phyloP scores from a whole-genome alignment of 805 yeast genomes.

The Kluyveromyces aestuarii region DNA sequence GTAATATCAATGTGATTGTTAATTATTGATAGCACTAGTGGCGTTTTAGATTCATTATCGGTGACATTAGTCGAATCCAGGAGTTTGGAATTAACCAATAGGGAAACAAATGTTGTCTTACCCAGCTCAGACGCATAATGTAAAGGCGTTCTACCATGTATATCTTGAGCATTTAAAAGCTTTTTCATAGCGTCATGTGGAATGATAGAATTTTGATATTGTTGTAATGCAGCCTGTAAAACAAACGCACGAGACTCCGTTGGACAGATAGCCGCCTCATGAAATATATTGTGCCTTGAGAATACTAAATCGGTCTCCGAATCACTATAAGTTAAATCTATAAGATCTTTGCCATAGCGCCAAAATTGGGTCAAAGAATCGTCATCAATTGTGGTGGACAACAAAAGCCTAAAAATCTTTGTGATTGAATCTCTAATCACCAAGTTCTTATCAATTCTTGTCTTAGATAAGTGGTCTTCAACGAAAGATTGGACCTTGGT shows the following conservation, averaged over 20 bases:
- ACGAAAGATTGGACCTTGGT: conserved; percentile 18
- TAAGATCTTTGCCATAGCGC: conserved; percentile 26
- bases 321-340: conserved; percentile 57
- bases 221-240: conserved; percentile 16
- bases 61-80: conserved; percentile 31
- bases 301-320: conserved; percentile 38
- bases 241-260: conserved; percentile 22
- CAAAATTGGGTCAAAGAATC: conserved; percentile 40
- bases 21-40: conserved; percentile 70
- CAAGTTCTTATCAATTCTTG: conserved; percentile 13
- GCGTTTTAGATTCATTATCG: conserved; percentile 74
- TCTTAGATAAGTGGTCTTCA: conserved; percentile 7
- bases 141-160: conserved; percentile 70
- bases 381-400: conserved; percentile 51
- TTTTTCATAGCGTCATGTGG: conserved; percentile 15
- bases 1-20: conserved; percentile 52
- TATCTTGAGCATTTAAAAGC: conserved; percentile 42
- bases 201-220: conserved; percentile 5
- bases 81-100: conserved; percentile 29
- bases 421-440: conserved; percentile 36
- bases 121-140: conserved; percentile 75
- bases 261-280: conserved; percentile 44
- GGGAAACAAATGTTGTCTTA: conserved; percentile 33
- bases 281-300: conserved; percentile 65
- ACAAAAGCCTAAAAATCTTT: conserved; percentile 61